Evolutionary conservation across 2,329 filamentous ascomycete genomes (phyloP), one percentile per base, ranked within the genome.

Genomic region (Leptographium procerum): DNA sequence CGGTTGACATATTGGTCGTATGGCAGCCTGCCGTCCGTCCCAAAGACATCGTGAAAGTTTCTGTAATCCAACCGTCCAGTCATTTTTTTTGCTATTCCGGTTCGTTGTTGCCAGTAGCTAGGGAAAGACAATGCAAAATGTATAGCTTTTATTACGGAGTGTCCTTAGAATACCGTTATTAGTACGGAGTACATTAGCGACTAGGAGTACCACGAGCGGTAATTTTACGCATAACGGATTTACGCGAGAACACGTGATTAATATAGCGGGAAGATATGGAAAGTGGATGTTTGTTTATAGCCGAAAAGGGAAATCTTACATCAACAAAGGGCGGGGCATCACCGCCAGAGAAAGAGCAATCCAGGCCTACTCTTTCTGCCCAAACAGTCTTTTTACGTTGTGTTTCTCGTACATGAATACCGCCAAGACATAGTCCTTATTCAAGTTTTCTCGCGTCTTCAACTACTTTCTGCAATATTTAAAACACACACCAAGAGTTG

Each of bases 11-110:
- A 78, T 59, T 82, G 77, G 66, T 84, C 80, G 69, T 88, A 89
- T 2, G 80, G 77, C 60, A 82, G 82, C 6, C 80, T 77, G 7
- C 77, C 73, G 57, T 83, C 78, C 47, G 80, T 75, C 26, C 77
- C 76, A 64, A 92, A 94, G 1, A 90, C 82, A 10, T 81, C 75
- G 26, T 87, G 78, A 61, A 89, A 89, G 40, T 86, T 78, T 28
- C 81, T 78, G 69, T 85, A 85, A 66, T 87, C 78, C 50, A 85
- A 75, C 80, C 59, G 60, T n/a, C 34, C 47, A 1, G 61, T 56
- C 64, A 64, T 26, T 22, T 13, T 34, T 24, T 36, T 13, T 13
- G n/a, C 40, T n/a, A 8, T 36, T 9, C 14, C 2, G 16, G 34
- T 24, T 24, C 10, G 45, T 24, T 14, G 45, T 26, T 11, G 45